Percentiles rank a stretch among this genome's conserved stretches.
These are phyloP conservation scores for Ilyonectria robusta DNA, from an alignment of 2,329 filamentous ascomycete species.

Conservation along the genomic window DNA sequence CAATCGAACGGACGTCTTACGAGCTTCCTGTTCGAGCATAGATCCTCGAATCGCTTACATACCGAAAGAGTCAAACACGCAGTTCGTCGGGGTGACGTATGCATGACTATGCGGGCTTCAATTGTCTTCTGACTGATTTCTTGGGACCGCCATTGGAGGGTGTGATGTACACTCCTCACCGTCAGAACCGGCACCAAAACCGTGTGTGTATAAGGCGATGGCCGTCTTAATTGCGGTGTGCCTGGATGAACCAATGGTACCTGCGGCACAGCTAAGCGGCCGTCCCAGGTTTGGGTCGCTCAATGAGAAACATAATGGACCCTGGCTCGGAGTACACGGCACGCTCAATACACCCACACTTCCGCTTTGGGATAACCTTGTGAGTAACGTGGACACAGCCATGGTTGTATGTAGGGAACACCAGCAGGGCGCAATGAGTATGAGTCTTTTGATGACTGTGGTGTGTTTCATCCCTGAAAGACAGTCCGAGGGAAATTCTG, in stretches of 20 bases:
- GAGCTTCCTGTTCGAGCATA: conserved; percentile 43
- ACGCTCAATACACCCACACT: neutral
- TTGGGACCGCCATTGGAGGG: neutral
- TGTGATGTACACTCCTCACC: neutral
- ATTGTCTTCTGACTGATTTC: neutral
- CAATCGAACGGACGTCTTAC: neutral
- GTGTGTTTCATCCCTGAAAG: conserved; percentile 4
- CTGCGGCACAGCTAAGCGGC: neutral
- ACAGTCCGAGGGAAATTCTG: neutral
- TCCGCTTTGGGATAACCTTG: conserved; percentile 2
- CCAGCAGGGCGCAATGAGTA: conserved; percentile 3
- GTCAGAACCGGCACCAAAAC: neutral
- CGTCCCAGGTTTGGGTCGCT: neutral
- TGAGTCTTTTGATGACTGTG: neutral
- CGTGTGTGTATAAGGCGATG: neutral
- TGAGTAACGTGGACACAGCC: conserved; percentile 11
- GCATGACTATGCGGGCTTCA: neutral
- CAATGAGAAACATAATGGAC: neutral
- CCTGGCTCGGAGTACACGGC: neutral
- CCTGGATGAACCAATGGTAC: neutral
- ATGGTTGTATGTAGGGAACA: neutral
- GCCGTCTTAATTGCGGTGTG: neutral
- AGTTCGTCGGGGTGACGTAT: conserved; percentile 16
- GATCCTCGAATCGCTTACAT: conserved; percentile 12
- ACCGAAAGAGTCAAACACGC: conserved; percentile 12